phyloP scores from a whole-genome alignment of 140 eudicot genomes.

The Oenanthe javanica region DNA sequence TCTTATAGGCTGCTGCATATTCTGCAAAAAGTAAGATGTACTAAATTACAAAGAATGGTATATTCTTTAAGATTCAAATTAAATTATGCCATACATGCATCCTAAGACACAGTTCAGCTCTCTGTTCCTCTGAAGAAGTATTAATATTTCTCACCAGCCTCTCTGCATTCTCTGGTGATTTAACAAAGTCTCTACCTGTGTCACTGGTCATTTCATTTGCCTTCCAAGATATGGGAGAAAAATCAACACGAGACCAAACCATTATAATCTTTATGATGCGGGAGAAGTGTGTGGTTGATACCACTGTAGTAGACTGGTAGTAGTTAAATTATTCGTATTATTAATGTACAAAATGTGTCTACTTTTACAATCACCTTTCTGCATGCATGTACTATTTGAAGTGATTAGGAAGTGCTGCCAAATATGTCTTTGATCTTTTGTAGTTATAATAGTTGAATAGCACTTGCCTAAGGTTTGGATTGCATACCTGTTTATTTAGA shows the following conservation, averaged over 20 bases:
- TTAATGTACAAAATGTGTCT: background rate
- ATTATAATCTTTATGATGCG: background rate
- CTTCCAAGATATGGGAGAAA: slow-evolving; percentile 26
- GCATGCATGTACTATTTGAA: background rate
- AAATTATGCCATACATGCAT: slow-evolving; percentile 21
- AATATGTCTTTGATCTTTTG: background rate
- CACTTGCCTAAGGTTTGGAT: too few species aligned
- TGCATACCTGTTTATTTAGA: too few species aligned
- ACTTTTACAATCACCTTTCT: background rate
- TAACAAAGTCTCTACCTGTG: slow-evolving; percentile 22
- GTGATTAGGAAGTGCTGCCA: background rate
- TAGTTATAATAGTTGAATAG: too few species aligned
- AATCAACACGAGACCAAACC: slow-evolving; percentile 7
- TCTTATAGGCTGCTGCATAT: slow-evolving; percentile 41
- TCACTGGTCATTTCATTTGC: slow-evolving; percentile 45
- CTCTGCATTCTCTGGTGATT: slow-evolving; percentile 45
- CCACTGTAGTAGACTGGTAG: background rate
- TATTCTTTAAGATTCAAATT: background rate
- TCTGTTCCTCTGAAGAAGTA: slow-evolving; percentile 33
- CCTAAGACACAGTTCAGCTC: slow-evolving; percentile 57
- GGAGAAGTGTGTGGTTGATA: background rate
- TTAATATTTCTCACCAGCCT: slow-evolving; percentile 35
- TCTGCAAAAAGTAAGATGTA: slow-evolving; percentile 22
- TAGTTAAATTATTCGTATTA: background rate
- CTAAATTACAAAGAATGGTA: background rate